These are phyloP conservation scores for Phlebiopsis gigantea DNA, from an alignment of 768 basidiomycete species.

Conservation along the genomic window DNA sequence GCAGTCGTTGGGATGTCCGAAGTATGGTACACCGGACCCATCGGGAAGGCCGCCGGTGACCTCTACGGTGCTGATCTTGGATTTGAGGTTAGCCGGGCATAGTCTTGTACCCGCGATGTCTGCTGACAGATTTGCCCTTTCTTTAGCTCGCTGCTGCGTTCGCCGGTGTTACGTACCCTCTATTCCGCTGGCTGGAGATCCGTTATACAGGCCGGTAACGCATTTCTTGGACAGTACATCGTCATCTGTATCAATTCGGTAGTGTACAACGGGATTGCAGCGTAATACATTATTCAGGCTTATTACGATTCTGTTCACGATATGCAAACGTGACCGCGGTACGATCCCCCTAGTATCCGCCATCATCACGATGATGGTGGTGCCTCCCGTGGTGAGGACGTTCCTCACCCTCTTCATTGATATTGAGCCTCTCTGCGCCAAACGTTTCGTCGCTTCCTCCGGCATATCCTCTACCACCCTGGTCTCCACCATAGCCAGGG, in stretches of 20 bases:
- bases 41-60: conserved; percentile 37
- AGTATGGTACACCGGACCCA: conserved; percentile 47
- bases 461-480: conserved; percentile 9
- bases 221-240: neutral
- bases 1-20: conserved; percentile 51
- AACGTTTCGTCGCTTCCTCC: conserved; percentile 35
- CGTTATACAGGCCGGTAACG: conserved; percentile 32
- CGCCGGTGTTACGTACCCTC: conserved; percentile 40
- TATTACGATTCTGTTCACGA: neutral
- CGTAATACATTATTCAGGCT: neutral
- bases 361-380: conserved; percentile 8
- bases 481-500: neutral
- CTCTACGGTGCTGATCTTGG: conserved; percentile 47
- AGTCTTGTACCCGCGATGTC: neutral
- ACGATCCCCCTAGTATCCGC: neutral
- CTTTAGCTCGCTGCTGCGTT: conserved; percentile 43
- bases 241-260: neutral
- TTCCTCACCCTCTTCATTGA: conserved; percentile 31
- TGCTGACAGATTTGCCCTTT: conserved; percentile 14
- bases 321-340: neutral
- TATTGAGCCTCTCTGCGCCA: conserved; percentile 45
- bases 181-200: conserved; percentile 47
- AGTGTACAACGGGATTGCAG: neutral
- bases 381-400: conserved; percentile 17
- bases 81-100: too few relatives aligned